Percentiles rank a stretch among this genome's conserved stretches.
phyloP scores from a whole-genome alignment of 2,329 filamentous ascomycete species.

The Clathrospora elynae region DNA sequence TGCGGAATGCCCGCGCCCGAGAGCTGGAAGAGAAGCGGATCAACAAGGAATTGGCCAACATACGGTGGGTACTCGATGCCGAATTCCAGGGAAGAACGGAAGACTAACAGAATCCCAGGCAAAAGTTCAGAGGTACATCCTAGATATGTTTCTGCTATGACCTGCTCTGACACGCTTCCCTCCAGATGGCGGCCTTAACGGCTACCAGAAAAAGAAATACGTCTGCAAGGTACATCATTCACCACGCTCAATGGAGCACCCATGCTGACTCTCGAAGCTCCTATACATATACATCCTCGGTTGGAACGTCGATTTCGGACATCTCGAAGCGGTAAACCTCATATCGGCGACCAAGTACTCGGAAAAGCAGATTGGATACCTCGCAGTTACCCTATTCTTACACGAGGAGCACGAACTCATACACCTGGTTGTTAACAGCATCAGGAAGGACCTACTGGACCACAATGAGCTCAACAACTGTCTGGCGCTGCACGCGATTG shows the following conservation, averaged over 20 bases:
- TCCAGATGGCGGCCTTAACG: conserved; percentile 81
- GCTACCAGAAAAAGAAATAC: conserved; percentile 99
- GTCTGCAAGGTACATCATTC: conserved; percentile 78
- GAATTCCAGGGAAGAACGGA: conserved; percentile 7
- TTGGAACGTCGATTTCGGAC: conserved; percentile 98
- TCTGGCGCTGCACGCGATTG: conserved; percentile 92
- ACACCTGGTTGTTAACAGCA: conserved; percentile 97
- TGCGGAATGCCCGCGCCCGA: conserved; percentile 90
- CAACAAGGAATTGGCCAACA: conserved; percentile 99
- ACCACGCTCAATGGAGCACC: not conserved
- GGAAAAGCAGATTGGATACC: conserved; percentile 98
- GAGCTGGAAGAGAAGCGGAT: conserved; percentile 99
- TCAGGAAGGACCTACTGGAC: conserved; percentile 92
- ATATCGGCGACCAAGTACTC: conserved; percentile 97
- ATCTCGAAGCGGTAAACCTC: conserved; percentile 96
- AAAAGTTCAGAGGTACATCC: conserved; percentile 85
- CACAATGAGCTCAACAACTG: conserved; percentile 98
- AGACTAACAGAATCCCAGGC: conserved; percentile 55
- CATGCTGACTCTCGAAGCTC: conserved; percentile 58
- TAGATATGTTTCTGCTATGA: conserved; percentile 2
- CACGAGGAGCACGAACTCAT: conserved; percentile 97
- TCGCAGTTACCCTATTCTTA: conserved; percentile 94
- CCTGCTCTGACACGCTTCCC: conserved; percentile 18
- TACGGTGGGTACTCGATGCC: conserved; percentile 63
- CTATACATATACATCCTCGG: conserved; percentile 99